These are phyloP conservation scores for Colletotrichum spaethianum DNA, from an alignment of 2,329 filamentous ascomycete genomes.

Conservation along the genomic window DNA sequence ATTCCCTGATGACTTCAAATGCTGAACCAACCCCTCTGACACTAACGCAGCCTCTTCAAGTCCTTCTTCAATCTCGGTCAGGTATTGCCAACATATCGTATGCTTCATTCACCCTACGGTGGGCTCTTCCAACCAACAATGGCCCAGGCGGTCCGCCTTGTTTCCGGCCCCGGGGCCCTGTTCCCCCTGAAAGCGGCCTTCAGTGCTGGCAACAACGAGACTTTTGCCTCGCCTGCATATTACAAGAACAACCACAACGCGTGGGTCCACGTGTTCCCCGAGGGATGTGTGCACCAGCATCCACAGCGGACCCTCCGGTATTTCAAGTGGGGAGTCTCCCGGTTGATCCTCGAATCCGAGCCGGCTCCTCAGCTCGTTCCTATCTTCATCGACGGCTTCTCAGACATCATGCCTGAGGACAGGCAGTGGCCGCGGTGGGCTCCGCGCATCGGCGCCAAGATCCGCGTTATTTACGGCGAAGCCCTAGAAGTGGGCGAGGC, in stretches of 20 bases:
- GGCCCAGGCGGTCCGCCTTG: conserved; percentile 85
- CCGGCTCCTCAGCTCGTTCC: conserved; percentile 91
- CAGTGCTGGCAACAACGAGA: conserved; percentile 74
- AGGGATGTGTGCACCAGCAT: conserved; percentile 94
- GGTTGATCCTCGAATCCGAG: conserved; percentile 90
- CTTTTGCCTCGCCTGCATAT: conserved; percentile 79
- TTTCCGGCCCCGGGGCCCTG: conserved; percentile 68
- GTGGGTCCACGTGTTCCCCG: conserved; percentile 97
- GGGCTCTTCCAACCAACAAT: conserved; percentile 93
- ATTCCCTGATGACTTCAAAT: conserved; percentile 1
- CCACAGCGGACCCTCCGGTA: conserved; percentile 86
- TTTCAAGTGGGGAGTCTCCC: conserved; percentile 97
- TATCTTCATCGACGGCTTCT: conserved; percentile 93
- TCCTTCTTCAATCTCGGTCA: conserved; percentile 92
- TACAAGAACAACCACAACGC: conserved; percentile 78
- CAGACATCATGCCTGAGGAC: conserved; percentile 89
- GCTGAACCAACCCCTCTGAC: conserved; percentile 37
- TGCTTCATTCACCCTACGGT: conserved; percentile 82
- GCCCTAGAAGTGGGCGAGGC: conserved; percentile 79
- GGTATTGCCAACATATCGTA: conserved; percentile 89
- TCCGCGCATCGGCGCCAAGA: conserved; percentile 79
- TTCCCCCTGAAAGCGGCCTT: conserved; percentile 31
- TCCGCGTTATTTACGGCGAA: conserved; percentile 85
- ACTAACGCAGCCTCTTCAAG: conserved; percentile 69
- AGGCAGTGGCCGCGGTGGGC: conserved; percentile 84